Evolutionary conservation across 2,329 filamentous ascomycete species (phyloP), one percentile per base, ranked within the genome.

Genomic region (Pestalotiopsis sp.): DNA sequence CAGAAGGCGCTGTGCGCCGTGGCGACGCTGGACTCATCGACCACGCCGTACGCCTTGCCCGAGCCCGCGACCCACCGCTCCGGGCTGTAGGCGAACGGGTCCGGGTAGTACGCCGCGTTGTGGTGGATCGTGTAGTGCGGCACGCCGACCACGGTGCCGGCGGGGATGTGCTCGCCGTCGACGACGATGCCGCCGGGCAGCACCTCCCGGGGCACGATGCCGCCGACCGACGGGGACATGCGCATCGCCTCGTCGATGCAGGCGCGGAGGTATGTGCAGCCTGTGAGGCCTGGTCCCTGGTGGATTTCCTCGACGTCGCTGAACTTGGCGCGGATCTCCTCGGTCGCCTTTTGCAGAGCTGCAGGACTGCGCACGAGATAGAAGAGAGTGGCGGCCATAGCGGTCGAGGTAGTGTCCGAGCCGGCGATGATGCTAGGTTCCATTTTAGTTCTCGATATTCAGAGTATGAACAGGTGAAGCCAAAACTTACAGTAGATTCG

Each of bases 351-450:
- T 25, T 80, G 75, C 2, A 90, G 80, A 0, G 84, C 83, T 0
- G 75, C 73, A 0, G 84, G 80, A 79, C 83, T 84, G 68, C 87
- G 87, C 39, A 85, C 84, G 20, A 91, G 86, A 78, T 91, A 91
- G 80, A 90, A 91, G 12, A 91, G 73, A 0, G 88, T 88, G 1
- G 87, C 86, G 3, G 89, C 86, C 84, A 90, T 82, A 78, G 90
- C 89, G 1, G 90, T 93, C 0, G 90, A 91, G 1, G 91, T 93
- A 0, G 91, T 93, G 75, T 93, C 91, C 36, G 90, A 91, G 39
- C 91, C 91, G 11, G 90, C 91, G 71, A 92, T 91, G 81, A 92
- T 91, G 9, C 85, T 87, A 41, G 3, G 38, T 23, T 23, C 49
- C 27, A 64, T 39, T n/a, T 58, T 23, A 56, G 9, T 63, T 25